Conservation (phyloP, 352 stramenopile genomes). For the Globisporangium okanoganense region DNA sequence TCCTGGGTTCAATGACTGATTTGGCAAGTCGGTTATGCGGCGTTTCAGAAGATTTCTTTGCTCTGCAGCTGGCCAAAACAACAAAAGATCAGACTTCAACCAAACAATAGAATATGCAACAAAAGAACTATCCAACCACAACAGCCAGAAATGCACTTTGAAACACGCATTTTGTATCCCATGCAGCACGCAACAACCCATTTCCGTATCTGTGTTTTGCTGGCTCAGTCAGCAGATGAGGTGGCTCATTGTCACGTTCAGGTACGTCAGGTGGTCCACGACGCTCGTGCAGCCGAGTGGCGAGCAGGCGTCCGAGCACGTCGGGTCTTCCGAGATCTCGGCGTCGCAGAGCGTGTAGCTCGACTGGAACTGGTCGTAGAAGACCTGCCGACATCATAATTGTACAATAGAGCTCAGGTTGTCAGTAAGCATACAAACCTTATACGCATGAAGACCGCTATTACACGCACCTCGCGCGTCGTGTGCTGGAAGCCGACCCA, state of each 20-base stretch:
- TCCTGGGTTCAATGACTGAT: too few species aligned
- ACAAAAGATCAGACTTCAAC: not conserved
- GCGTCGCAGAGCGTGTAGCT: constrained; percentile 57
- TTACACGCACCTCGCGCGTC: constrained; percentile 52
- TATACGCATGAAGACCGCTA: not conserved
- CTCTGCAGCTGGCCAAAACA: not conserved
- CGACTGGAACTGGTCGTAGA: constrained; percentile 76
- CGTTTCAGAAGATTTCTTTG: not conserved
- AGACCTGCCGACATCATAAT: constrained; percentile 42
- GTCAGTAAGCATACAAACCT: not conserved
- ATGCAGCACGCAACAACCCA: not conserved
- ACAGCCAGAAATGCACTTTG: not conserved
- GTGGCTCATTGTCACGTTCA: constrained; percentile 88
- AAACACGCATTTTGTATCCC: not conserved
- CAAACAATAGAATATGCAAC: not conserved
- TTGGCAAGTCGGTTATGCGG: not conserved
- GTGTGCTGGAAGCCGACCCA: constrained; percentile 77
- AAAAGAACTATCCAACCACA: not conserved
- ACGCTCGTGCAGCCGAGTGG: constrained; percentile 77
- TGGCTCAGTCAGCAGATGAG: constrained; percentile 80
- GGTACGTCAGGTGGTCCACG: constrained; percentile 82
- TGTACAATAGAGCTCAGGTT: not conserved
- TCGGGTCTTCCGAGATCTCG: constrained; percentile 55
- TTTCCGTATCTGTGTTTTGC: not conserved
- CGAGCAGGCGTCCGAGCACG: constrained; percentile 68